Evolutionary conservation across 2,329 filamentous ascomycete species (phyloP).

Genomic region (Ophiostoma himal-ulmi): DNA sequence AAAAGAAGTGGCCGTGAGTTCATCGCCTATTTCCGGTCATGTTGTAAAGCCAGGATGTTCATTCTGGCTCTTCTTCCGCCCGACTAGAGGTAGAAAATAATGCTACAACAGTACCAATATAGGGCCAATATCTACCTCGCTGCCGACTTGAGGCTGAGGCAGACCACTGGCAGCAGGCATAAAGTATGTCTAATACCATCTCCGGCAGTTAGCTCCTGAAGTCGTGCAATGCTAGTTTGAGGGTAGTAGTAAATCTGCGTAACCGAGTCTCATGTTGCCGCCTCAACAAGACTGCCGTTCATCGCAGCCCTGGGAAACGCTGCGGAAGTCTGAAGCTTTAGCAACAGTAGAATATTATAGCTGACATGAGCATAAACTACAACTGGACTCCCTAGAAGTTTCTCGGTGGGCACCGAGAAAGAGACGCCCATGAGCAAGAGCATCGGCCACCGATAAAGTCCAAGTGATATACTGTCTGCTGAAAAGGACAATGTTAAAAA

Average conservation of each 20-base stretch:
- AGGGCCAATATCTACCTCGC: background rate
- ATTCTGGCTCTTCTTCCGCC: background rate
- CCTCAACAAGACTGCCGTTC: background rate
- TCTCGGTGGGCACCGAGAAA: slow-evolving; percentile 16
- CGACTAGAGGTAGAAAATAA: background rate
- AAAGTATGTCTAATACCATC: background rate
- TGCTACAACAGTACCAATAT: background rate
- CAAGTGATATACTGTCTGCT: background rate
- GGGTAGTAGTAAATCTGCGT: background rate
- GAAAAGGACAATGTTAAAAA: background rate
- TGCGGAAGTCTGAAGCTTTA: slow-evolving; percentile 16
- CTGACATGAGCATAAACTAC: slow-evolving; percentile 22
- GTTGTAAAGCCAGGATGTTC: background rate
- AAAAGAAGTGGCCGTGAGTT: background rate
- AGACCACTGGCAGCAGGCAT: background rate
- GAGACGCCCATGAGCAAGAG: slow-evolving; percentile 22
- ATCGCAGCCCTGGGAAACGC: background rate
- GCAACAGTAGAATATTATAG: slow-evolving; percentile 22
- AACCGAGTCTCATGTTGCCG: background rate
- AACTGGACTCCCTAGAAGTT: slow-evolving; percentile 19
- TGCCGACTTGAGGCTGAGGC: background rate
- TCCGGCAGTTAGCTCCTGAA: background rate
- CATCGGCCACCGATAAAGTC: slow-evolving; percentile 19
- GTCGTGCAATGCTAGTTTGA: background rate
- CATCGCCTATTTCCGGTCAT: background rate